Conservation (phyloP, 176 grass and related monocot species). For the Carex parvula region DNA sequence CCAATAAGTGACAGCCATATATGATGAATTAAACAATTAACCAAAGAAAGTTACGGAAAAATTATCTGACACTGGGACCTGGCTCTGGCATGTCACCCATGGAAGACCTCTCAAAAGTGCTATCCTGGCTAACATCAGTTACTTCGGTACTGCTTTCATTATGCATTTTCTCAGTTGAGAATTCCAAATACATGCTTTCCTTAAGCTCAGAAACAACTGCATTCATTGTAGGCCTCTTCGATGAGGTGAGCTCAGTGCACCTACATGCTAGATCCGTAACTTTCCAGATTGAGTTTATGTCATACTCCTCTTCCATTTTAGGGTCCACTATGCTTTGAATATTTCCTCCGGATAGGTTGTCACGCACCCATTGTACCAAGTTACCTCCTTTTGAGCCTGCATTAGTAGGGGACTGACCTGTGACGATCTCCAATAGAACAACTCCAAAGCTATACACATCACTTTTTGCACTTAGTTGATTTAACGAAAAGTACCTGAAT, state of each 20-base stretch:
- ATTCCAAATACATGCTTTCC: too few relatives aligned
- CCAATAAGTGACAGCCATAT: too few relatives aligned
- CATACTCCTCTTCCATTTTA: conserved; percentile 34
- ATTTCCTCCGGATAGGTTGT: conserved; percentile 35
- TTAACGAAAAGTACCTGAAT: conserved; percentile 29
- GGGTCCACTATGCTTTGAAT: conserved; percentile 38
- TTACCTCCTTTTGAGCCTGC: neutral
- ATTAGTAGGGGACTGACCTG: conserved; percentile 25
- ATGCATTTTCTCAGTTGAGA: too few relatives aligned
- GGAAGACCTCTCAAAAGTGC: too few relatives aligned
- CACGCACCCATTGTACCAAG: conserved; percentile 29
- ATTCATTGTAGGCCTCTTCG: too few relatives aligned
- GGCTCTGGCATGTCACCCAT: too few relatives aligned
- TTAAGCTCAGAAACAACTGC: too few relatives aligned
- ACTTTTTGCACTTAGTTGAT: conserved; percentile 41
- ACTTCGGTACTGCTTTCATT: too few relatives aligned
- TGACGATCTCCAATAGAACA: conserved; percentile 43
- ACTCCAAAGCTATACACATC: conserved; percentile 50
- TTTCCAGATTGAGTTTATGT: conserved; percentile 51
- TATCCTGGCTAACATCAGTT: too few relatives aligned
- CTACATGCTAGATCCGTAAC: conserved; percentile 25
- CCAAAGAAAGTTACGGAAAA: too few relatives aligned
- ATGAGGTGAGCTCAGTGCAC: conserved; percentile 17
- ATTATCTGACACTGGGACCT: too few relatives aligned
- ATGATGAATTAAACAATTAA: too few relatives aligned